Evolutionary conservation across 2,329 filamentous ascomycete species (phyloP).

Genomic region (Ilyonectria mors-panacis): DNA sequence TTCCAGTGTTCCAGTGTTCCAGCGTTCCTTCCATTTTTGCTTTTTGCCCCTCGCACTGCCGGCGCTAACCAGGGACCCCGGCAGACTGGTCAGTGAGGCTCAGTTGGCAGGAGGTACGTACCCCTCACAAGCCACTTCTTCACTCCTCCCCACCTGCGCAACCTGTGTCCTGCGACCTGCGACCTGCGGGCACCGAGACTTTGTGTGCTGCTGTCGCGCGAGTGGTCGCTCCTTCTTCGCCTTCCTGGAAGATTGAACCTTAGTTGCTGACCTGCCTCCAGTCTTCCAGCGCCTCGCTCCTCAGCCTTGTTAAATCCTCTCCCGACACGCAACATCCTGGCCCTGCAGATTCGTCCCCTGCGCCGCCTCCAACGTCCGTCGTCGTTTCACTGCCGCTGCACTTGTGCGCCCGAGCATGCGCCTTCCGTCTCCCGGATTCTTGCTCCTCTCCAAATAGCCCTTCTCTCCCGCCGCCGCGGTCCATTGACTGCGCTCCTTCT

Average conservation of each 20-base stretch:
- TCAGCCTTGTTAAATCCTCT: slow-evolving; percentile 11
- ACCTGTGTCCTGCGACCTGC: neutral
- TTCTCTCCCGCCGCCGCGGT: neutral
- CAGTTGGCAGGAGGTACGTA: slow-evolving; percentile 2
- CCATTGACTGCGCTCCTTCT: neutral
- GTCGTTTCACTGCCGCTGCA: neutral
- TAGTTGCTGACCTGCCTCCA: neutral
- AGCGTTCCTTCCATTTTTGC: neutral
- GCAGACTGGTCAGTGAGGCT: neutral
- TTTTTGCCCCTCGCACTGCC: slow-evolving; percentile 22
- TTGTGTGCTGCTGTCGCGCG: neutral
- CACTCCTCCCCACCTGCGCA: neutral
- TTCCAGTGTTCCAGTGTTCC: neutral
- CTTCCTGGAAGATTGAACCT: neutral
- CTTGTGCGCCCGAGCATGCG: slow-evolving; percentile 14
- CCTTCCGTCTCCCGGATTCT: neutral
- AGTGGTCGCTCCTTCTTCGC: neutral
- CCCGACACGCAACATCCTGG: slow-evolving; percentile 5
- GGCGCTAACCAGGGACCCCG: slow-evolving; percentile 25
- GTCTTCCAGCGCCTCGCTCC: slow-evolving; percentile 15
- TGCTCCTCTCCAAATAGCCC: neutral
- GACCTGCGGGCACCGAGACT: neutral
- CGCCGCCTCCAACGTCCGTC: neutral
- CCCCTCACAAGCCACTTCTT: neutral
- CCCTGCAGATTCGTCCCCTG: neutral